phyloP scores from a whole-genome alignment of 148 eudicot genomes.

The Gaultheria prostrata region DNA sequence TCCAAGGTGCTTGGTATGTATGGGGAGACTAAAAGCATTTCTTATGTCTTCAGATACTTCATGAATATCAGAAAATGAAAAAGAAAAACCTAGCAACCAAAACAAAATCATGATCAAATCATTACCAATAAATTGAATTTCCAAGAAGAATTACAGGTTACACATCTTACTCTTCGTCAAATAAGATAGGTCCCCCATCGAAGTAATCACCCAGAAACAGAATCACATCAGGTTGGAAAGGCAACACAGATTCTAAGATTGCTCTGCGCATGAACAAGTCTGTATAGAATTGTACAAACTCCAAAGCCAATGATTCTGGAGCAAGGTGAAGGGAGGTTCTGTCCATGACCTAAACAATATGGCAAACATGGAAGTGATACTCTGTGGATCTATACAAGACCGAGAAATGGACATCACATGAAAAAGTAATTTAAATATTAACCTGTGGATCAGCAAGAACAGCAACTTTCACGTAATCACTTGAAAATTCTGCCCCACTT shows the following conservation, averaged over 20 bases:
- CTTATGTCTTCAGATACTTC: not conserved
- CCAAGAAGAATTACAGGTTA: conserved; percentile 2
- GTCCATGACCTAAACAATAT: conserved; percentile 70
- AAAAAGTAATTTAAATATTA: conserved; percentile 7
- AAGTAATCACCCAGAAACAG: conserved; percentile 90
- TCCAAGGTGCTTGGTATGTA: not conserved
- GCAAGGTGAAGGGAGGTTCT: conserved; percentile 69
- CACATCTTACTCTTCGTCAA: conserved; percentile 75
- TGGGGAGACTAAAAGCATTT: not conserved
- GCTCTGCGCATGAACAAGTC: conserved; percentile 94
- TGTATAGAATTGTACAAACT: conserved; percentile 75
- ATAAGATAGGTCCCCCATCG: conserved; percentile 71
- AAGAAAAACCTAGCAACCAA: not conserved
- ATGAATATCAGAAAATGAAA: not conserved
- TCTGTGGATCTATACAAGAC: not conserved
- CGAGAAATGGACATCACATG: conserved; percentile 1
- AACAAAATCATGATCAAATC: not conserved
- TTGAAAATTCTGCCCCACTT: conserved; percentile 34
- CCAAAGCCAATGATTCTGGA: conserved; percentile 72
- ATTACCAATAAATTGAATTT: not conserved
- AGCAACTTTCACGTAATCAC: conserved; percentile 69
- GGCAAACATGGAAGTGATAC: conserved; percentile 7
- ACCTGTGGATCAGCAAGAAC: conserved; percentile 96
- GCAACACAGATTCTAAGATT: conserved; percentile 60
- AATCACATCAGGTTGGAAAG: conserved; percentile 75